Percentiles rank a stretch among this genome's conserved stretches.
These are phyloP conservation scores for Cutaneotrichosporon sp. DNA, from an alignment of 1,284 basidiomycete genomes.

Conservation along the genomic window DNA sequence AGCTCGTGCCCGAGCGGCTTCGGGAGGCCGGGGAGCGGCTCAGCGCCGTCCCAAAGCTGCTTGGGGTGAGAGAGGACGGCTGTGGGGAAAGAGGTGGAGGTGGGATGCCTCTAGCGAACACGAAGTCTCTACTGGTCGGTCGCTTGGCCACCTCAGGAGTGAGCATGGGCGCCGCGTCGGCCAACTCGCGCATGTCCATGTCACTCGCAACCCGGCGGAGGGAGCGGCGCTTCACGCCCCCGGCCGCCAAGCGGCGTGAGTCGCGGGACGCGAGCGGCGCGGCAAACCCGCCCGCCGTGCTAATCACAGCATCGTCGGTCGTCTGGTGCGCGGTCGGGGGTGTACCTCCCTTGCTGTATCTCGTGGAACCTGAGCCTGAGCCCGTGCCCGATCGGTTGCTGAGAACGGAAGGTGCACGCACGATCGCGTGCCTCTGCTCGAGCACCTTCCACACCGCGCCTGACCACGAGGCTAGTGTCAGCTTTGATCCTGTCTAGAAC, in stretches of 20 bases:
- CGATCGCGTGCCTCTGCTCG: constrained; percentile 28
- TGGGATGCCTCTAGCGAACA: constrained; percentile 41
- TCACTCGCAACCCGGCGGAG: constrained; percentile 50
- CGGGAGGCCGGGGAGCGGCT: neutral
- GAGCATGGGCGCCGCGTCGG: neutral
- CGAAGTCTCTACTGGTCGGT: constrained; percentile 37
- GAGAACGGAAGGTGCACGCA: constrained; percentile 25
- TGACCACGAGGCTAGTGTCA: constrained; percentile 1
- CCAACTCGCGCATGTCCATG: constrained; percentile 46
- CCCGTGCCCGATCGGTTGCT: constrained; percentile 27
- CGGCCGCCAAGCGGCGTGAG: constrained; percentile 43
- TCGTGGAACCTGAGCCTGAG: constrained; percentile 45
- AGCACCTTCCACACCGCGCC: constrained; percentile 39
- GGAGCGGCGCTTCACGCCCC: constrained; percentile 32
- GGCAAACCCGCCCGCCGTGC: constrained; percentile 42
- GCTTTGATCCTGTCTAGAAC: constrained; percentile 12
- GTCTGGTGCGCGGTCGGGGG: constrained; percentile 18
- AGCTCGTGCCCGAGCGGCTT: neutral
- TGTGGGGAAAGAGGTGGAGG: constrained; percentile 28
- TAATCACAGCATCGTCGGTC: constrained; percentile 47
- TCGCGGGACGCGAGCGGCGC: constrained; percentile 42
- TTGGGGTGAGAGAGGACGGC: constrained; percentile 1
- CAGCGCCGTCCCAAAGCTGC: neutral
- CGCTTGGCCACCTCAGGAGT: constrained; percentile 16
- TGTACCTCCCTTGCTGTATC: constrained; percentile 18